Evolutionary conservation across 2,329 filamentous ascomycete genomes (phyloP).

Genomic region (Paecilomyces dactylethromorphus): DNA sequence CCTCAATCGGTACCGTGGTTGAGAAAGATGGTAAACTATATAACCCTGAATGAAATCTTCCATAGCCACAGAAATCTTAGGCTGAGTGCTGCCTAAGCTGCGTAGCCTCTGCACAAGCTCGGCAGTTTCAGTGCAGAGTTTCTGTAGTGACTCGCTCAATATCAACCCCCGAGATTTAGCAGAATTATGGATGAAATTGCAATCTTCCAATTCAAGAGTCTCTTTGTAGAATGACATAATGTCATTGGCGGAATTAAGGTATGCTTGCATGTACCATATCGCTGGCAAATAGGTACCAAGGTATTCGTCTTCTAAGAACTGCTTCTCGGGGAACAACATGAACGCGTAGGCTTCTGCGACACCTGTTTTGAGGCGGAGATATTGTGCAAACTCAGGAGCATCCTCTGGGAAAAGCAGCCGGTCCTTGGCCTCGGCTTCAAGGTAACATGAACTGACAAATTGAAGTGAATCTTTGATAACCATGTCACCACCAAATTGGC

Average conservation of each 20-base stretch:
- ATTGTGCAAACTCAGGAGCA: slow-evolving; percentile 4
- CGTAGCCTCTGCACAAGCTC: background rate
- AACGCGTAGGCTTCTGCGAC: slow-evolving; percentile 2
- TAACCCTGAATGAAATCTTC: slow-evolving; percentile 1
- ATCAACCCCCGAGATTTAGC: background rate
- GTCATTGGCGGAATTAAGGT: slow-evolving; percentile 4
- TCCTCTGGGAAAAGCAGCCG: background rate
- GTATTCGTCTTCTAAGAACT: background rate
- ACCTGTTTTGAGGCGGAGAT: slow-evolving; percentile 6
- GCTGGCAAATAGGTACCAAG: slow-evolving; percentile 1
- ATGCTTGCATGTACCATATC: slow-evolving; percentile 1
- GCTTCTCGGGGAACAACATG: slow-evolving; percentile 2
- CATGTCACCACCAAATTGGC: background rate
- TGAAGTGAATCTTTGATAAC: slow-evolving; percentile 12
- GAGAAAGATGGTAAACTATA: slow-evolving; percentile 2
- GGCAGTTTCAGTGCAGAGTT: background rate
- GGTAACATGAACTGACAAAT: slow-evolving; percentile 18
- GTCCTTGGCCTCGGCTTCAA: slow-evolving; percentile 3
- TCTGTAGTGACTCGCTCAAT: slow-evolving; percentile 3
- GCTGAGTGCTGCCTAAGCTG: no score
- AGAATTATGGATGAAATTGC: background rate
- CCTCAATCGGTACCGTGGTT: background rate
- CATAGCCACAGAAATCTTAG: no score
- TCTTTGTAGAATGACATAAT: slow-evolving; percentile 6
- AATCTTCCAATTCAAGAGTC: background rate